phyloP scores from a whole-genome alignment of 805 yeast genomes.

The Barnettozyma vustinii region DNA sequence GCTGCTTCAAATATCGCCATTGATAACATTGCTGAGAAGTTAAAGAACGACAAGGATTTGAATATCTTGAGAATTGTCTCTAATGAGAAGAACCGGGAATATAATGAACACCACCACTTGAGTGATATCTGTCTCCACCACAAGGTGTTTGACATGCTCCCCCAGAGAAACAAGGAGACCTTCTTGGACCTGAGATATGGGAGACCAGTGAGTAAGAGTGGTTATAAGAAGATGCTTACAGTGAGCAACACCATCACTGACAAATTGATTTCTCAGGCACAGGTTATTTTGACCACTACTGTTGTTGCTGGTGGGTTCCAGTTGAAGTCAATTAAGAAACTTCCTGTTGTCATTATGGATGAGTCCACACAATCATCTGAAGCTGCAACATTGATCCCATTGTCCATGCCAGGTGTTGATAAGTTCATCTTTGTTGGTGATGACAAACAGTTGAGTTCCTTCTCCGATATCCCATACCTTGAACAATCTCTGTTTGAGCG shows the following conservation, averaged over 20 bases:
- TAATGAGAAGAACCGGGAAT: constrained; percentile 55
- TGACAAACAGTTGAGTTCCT: constrained; percentile 68
- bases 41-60: constrained; percentile 45
- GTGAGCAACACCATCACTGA: constrained; percentile 41
- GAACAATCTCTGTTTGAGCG: constrained; percentile 68
- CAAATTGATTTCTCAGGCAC: constrained; percentile 54
- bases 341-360: constrained; percentile 71
- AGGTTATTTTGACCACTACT: constrained; percentile 67
- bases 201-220: constrained; percentile 39
- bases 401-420: constrained; percentile 61
- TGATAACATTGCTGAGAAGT: constrained; percentile 69
- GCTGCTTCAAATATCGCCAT: constrained; percentile 75
- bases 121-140: constrained; percentile 60
- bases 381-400: constrained; percentile 63
- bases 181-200: constrained; percentile 39
- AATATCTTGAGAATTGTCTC: constrained; percentile 54
- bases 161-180: constrained; percentile 38
- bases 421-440: constrained; percentile 72
- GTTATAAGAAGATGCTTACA: constrained; percentile 44
- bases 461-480: constrained; percentile 60
- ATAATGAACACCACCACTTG: constrained; percentile 50
- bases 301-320: constrained; percentile 68
- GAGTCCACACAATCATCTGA: constrained; percentile 77
- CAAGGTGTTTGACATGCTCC: constrained; percentile 45
- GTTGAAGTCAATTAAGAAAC: constrained; percentile 53